Conservation (phyloP, 1,139 yeast species). For the Nakaseomyces sp. region DNA sequence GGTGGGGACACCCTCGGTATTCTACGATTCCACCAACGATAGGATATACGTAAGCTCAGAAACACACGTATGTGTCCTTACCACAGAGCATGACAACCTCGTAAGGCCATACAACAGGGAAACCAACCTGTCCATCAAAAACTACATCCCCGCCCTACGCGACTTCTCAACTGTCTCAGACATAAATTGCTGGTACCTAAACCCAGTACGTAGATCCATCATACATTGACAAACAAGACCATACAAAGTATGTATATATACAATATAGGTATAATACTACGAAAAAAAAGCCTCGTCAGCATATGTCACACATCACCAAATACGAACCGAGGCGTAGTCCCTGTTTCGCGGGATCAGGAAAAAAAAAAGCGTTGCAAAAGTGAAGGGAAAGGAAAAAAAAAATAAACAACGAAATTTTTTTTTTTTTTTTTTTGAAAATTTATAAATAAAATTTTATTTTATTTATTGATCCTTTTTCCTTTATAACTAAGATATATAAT, state of each 20-base stretch:
- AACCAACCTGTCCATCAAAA: conserved; percentile 2
- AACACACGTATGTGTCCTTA: background rate
- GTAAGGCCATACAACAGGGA: conserved; percentile 1
- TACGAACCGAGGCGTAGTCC: conserved; percentile 1
- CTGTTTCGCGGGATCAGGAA: background rate
- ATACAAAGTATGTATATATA: background rate
- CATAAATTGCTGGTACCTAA: conserved; percentile 1
- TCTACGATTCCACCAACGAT: conserved; percentile 3
- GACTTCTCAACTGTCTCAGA: conserved; percentile 3
- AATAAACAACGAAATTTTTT: background rate
- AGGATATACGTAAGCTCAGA: background rate
- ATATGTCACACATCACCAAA: background rate
- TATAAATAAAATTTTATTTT: too few species aligned
- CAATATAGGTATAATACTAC: too few species aligned
- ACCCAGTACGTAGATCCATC: conserved; percentile 1
- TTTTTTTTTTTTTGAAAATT: background rate
- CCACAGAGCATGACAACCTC: background rate
- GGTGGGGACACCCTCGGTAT: conserved; percentile 1
- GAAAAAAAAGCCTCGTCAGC: too few species aligned
- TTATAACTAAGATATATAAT: too few species aligned
- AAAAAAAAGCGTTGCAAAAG: background rate
- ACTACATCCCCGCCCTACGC: conserved; percentile 1
- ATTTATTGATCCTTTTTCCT: too few species aligned
- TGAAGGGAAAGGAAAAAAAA: too few species aligned
- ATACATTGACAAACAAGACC: too few species aligned